Evolutionary conservation across 805 yeast species (phyloP).

Genomic region (Ogataea henricii): DNA sequence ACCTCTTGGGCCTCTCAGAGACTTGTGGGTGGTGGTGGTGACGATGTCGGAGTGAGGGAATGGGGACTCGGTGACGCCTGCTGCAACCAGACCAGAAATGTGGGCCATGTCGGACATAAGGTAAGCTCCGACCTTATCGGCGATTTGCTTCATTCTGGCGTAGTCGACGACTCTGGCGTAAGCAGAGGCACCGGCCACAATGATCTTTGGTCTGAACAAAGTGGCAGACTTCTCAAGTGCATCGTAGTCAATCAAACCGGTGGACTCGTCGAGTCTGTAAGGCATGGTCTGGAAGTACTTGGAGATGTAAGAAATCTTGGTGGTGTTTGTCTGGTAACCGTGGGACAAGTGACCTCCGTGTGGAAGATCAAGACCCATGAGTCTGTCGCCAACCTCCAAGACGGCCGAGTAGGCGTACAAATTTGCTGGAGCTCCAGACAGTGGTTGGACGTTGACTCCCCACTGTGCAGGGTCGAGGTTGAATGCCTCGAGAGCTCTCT

Average conservation of each 20-base stretch:
- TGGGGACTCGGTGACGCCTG: slow-evolving; percentile 91
- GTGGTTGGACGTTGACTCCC: slow-evolving; percentile 97
- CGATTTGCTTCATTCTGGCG: slow-evolving; percentile 84
- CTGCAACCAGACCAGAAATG: slow-evolving; percentile 93
- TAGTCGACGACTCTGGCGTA: slow-evolving; percentile 90
- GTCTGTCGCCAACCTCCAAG: slow-evolving; percentile 84
- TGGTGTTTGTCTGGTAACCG: slow-evolving; percentile 90
- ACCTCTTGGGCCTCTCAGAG: slow-evolving; percentile 98
- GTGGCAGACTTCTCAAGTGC: slow-evolving; percentile 77
- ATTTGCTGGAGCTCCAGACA: slow-evolving; percentile 97
- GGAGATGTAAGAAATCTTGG: slow-evolving; percentile 88
- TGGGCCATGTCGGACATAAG: slow-evolving; percentile 96
- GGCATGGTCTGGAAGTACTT: slow-evolving; percentile 98
- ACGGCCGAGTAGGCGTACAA: slow-evolving; percentile 89
- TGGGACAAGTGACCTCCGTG: slow-evolving; percentile 98
- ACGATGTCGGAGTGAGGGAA: slow-evolving; percentile 93
- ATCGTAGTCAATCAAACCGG: slow-evolving; percentile 93
- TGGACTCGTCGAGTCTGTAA: slow-evolving; percentile 79
- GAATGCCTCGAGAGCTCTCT: slow-evolving; percentile 87
- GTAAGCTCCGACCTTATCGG: slow-evolving; percentile 92
- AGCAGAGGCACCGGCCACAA: slow-evolving; percentile 97
- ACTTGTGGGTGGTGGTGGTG: slow-evolving; percentile 97
- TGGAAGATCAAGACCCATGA: slow-evolving; percentile 97
- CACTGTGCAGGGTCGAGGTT: slow-evolving; percentile 73
- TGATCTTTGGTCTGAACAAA: slow-evolving; percentile 89